phyloP scores from a whole-genome alignment of 2,329 filamentous ascomycete species.

The Tolypocladium guangdongense region DNA sequence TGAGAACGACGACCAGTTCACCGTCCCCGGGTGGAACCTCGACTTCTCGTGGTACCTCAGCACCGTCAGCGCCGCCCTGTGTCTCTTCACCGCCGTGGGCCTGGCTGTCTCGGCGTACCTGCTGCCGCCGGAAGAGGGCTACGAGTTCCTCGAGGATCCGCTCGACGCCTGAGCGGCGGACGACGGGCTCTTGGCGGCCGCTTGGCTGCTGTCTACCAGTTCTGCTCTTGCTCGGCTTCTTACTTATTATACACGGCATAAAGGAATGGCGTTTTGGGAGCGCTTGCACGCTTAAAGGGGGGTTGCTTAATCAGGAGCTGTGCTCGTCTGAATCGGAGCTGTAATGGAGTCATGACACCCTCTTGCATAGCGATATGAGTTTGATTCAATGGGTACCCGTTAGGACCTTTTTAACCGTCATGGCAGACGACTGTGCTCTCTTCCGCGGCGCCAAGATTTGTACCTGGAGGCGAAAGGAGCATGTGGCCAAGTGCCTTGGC shows the following conservation, averaged over 20 bases:
- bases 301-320: not conserved
- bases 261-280: not conserved
- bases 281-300: not conserved
- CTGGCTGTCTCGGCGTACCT: slow-evolving; percentile 57
- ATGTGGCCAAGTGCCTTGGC: too few relatives aligned
- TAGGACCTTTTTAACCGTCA: not conserved
- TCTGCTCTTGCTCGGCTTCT: not conserved
- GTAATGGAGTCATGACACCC: not conserved
- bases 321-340: not conserved
- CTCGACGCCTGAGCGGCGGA: slow-evolving; percentile 34
- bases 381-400: not conserved
- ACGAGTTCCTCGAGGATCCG: slow-evolving; percentile 54
- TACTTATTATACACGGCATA: not conserved
- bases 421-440: too few relatives aligned
- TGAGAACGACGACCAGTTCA: slow-evolving; percentile 75
- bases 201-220: not conserved
- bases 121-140: slow-evolving; percentile 73
- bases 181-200: not conserved
- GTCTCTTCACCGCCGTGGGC: slow-evolving; percentile 41
- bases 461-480: not conserved
- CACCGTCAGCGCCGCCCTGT: slow-evolving; percentile 42
- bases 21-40: slow-evolving; percentile 66
- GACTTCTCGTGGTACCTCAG: slow-evolving; percentile 70
- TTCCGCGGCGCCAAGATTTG: too few relatives aligned
- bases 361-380: not conserved